Percentiles rank a stretch among this genome's conserved stretches.
Conservation (phyloP, 257 asterid species). For the Gentiana macrophylla region DNA sequence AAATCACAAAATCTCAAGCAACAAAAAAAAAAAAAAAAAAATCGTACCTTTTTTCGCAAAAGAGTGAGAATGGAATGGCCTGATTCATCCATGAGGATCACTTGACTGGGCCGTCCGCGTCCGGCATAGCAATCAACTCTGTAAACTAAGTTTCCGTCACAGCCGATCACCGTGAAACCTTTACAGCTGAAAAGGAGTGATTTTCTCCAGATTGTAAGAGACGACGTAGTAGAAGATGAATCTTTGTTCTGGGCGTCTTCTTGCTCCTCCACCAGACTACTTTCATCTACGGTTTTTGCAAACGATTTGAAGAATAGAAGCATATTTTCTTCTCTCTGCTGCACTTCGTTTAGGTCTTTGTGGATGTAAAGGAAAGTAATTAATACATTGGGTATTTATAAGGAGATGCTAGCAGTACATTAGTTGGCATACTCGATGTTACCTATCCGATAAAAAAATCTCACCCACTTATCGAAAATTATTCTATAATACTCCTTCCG, state of each 20-base stretch:
- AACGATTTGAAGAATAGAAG: conserved; percentile 34
- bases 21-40: not conserved
- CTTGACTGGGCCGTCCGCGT: conserved; percentile 23
- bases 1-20: not conserved
- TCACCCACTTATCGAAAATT: too few species aligned
- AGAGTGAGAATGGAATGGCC: conserved; percentile 58
- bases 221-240: conserved; percentile 11
- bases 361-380: conserved; percentile 10
- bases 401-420: not conserved
- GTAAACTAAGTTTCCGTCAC: conserved; percentile 48
- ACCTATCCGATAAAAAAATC: too few species aligned
- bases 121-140: conserved; percentile 63
- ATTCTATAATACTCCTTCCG: too few species aligned
- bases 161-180: conserved; percentile 63
- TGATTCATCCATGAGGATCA: conserved; percentile 61
- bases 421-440: too few species aligned
- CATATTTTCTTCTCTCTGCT: conserved; percentile 16
- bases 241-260: not conserved
- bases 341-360: not conserved
- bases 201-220: conserved; percentile 72
- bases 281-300: conserved; percentile 31
- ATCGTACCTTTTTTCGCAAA: conserved; percentile 45
- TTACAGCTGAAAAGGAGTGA: conserved; percentile 54
- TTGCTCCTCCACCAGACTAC: conserved; percentile 17
- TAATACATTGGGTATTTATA: conserved; percentile 15